Base-by-base conservation (phyloP, 2,329 filamentous ascomycete genomes). In the Pseudogymnoascus sp. region DNA sequence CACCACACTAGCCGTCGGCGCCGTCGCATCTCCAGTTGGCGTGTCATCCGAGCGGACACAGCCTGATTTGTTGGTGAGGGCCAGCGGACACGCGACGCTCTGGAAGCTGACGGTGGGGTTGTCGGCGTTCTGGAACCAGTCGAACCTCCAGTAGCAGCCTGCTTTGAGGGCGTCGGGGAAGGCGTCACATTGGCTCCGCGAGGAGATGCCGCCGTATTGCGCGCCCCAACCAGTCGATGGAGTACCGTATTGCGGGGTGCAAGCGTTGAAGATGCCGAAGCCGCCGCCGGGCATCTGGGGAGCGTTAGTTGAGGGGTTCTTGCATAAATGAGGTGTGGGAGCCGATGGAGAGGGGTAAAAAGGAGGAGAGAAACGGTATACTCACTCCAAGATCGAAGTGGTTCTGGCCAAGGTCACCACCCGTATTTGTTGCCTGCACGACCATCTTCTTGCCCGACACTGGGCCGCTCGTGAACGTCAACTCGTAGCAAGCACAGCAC, bases 401-500 rank as follows among this genome's bases (percentile, higher is more conserved):
- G 70, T 85, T 85, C 33, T 71, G 69, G 44, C 77, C 77, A 7
- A 86, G 75, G 70, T 86, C 84, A 19, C 77, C 78, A 31, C 84
- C 85, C 1, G 84, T 87, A 72, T 87, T 87, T 35, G 83, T 86
- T 8, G 83, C 82, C 71, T 88, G 85, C 15, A 88, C 80, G 62
- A 87, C 77, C 82, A 87, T 84, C 64, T 78, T 82, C 76, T 87
- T 87, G 62, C 84, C 84, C 26, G 76, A 74, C 19, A 83, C 78
- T 5, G 80, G 74, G 4, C 81, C 81, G 44, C 73, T 74, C 1
- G 78, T 81, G 67, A 82, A 82, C 5, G 69, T 71, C 63, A 71
- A 71, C 72, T 83, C 78, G 70, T 87, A 88, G 74, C 85, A 88
- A 60, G 80, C 82, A 71, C 87, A 89, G 76, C 87, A 89, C 83